Evolutionary conservation across 306 rosid genomes (phyloP).

Genomic region (Erythrophleum fordii): DNA sequence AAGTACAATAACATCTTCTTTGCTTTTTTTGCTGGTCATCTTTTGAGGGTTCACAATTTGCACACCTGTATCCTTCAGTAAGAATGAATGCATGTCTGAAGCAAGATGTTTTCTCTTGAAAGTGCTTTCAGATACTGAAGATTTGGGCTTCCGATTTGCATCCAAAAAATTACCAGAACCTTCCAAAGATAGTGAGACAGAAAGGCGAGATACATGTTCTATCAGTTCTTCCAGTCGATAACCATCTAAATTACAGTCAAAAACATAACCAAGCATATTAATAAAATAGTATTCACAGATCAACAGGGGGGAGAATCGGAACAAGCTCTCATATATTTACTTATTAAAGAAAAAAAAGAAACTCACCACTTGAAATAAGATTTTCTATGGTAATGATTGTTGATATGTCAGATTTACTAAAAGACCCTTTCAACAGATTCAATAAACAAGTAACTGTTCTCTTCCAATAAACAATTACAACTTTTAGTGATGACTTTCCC

Average conservation of each 20-base stretch:
- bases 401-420: slow-evolving; percentile 49
- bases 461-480: slow-evolving; percentile 86
- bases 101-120: slow-evolving; percentile 43
- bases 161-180: slow-evolving; percentile 50
- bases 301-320: background rate
- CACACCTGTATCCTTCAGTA: slow-evolving; percentile 48
- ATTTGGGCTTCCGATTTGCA: slow-evolving; percentile 41
- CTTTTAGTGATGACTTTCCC: slow-evolving; percentile 94
- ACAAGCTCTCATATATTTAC: background rate
- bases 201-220: slow-evolving; percentile 68
- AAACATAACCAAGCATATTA: slow-evolving; percentile 36
- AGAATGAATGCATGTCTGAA: slow-evolving; percentile 48
- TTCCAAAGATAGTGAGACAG: slow-evolving; percentile 65
- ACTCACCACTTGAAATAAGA: slow-evolving; percentile 70
- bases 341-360: slow-evolving; percentile 5
- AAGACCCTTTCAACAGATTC: slow-evolving; percentile 63
- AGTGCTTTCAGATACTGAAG: slow-evolving; percentile 48
- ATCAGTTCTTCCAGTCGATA: slow-evolving; percentile 67
- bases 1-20: slow-evolving; percentile 58
- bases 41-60: slow-evolving; percentile 45
- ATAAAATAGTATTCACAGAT: slow-evolving; percentile 26
- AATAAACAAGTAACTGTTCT: slow-evolving; percentile 64
- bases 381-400: slow-evolving; percentile 68
- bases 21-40: slow-evolving; percentile 36
- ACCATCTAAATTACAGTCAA: slow-evolving; percentile 59